These are phyloP conservation scores for Didymella pinodella DNA, from an alignment of 2,329 filamentous ascomycete species.

Conservation along the genomic window DNA sequence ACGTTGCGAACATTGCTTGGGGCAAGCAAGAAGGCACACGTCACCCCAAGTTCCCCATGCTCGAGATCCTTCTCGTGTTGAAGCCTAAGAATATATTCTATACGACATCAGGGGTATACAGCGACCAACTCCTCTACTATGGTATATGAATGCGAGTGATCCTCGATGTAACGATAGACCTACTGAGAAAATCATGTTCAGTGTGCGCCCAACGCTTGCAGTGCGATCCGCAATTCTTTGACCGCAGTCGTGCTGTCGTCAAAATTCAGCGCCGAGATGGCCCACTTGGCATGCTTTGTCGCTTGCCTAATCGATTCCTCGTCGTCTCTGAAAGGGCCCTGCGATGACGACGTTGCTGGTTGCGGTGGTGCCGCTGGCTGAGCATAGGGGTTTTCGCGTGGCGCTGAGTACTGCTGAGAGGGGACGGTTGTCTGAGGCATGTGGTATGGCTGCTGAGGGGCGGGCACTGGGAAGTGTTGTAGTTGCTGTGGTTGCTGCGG, in stretches of 20 bases:
- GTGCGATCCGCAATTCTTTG: conserved; percentile 78
- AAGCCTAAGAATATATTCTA: conserved; percentile 21
- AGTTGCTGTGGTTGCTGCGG: conserved; percentile 12
- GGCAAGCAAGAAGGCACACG: conserved; percentile 19
- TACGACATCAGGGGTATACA: conserved; percentile 25
- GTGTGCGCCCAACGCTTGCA: conserved; percentile 72
- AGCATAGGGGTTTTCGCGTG: conserved; percentile 30
- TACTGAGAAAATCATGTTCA: conserved; percentile 39
- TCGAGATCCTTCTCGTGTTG: conserved; percentile 18
- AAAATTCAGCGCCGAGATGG: conserved; percentile 95
- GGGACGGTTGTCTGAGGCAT: conserved; percentile 19
- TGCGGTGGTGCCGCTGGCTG: conserved; percentile 28
- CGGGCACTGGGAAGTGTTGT: conserved; percentile 16
- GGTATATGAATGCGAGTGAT: conserved; percentile 1
- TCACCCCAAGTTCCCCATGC: conserved; percentile 19
- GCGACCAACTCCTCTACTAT: conserved; percentile 3
- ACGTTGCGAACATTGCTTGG: conserved; percentile 16
- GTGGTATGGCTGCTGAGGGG: conserved; percentile 22
- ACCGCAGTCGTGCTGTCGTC: conserved; percentile 93
- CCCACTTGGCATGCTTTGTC: conserved; percentile 96
- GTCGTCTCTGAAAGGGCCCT: conserved; percentile 64
- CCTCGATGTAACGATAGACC: conserved; percentile 2
- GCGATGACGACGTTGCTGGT: conserved; percentile 26
- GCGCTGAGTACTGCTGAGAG: conserved; percentile 24
- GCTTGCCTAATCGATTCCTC: conserved; percentile 77